These are phyloP conservation scores for Nannochloris sp. DNA, from an alignment of 139 green algal genomes.

Conservation along the genomic window DNA sequence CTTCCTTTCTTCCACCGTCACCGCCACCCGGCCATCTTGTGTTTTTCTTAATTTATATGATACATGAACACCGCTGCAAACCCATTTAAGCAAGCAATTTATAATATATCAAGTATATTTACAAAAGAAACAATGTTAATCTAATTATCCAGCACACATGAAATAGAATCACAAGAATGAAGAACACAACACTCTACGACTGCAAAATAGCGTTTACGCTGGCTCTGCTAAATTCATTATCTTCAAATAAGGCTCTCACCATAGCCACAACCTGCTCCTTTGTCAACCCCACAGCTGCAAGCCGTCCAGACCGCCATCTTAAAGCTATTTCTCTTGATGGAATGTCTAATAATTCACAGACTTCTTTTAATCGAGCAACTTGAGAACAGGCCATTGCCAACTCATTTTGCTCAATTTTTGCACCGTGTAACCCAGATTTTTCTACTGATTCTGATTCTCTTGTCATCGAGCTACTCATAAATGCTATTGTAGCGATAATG, in stretches of 20 bases:
- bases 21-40: neutral
- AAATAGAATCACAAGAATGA: no score
- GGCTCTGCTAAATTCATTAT: constrained; percentile 16
- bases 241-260: constrained; percentile 40
- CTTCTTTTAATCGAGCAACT: neutral
- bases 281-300: neutral
- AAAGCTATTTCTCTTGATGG: neutral
- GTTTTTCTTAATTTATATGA: neutral
- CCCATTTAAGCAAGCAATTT: neutral
- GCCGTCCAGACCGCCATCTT: neutral
- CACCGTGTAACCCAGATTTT: no score
- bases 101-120: neutral
- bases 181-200: no score
- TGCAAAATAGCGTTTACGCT: constrained; percentile 5
- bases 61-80: neutral
- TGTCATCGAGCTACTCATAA: no score
- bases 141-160: no score
- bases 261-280: constrained; percentile 19
- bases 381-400: neutral
- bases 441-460: no score
- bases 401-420: neutral
- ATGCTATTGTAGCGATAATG: no score
- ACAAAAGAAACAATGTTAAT: neutral
- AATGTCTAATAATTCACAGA: constrained; percentile 3
- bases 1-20: neutral